These are phyloP conservation scores for Debaryomyces fabryi DNA, from an alignment of 1,139 yeast species.

Conservation along the genomic window DNA sequence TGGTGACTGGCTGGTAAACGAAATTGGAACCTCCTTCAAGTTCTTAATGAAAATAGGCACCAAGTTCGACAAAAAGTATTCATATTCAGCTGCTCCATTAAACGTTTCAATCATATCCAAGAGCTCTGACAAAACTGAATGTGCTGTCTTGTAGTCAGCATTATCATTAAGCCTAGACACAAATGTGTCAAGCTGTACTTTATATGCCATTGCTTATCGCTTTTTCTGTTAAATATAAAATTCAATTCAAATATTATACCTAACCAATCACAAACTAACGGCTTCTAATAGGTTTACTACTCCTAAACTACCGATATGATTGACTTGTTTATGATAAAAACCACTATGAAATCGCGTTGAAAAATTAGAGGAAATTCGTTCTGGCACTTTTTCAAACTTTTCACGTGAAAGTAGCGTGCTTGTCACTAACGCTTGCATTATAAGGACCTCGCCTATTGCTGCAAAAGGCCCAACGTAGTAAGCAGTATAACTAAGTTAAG, in stretches of 20 bases:
- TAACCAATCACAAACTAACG: not conserved
- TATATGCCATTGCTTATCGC: conserved; percentile 40
- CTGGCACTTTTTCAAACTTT: conserved; percentile 9
- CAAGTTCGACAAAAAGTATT: conserved; percentile 61
- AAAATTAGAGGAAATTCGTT: conserved; percentile 12
- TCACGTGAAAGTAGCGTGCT: conserved; percentile 14
- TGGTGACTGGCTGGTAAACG: conserved; percentile 60
- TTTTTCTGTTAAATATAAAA: not conserved
- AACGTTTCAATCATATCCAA: conserved; percentile 85
- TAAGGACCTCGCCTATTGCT: conserved; percentile 1
- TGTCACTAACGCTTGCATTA: conserved; percentile 1
- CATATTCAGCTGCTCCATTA: conserved; percentile 79
- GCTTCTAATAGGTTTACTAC: not conserved
- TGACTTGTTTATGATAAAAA: conserved; percentile 4
- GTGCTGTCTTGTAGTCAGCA: conserved; percentile 59
- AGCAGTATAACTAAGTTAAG: not conserved
- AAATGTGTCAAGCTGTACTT: conserved; percentile 59
- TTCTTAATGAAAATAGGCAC: conserved; percentile 64
- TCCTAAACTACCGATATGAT: not conserved
- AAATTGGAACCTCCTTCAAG: conserved; percentile 71
- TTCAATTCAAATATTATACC: not conserved
- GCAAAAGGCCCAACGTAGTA: conserved; percentile 2
- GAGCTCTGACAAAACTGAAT: conserved; percentile 74
- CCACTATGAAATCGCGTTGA: conserved; percentile 4
- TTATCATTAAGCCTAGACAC: conserved; percentile 59